Evolutionary conservation across 192 early-diverging fungal genomes (phyloP), one percentile per base, ranked within the genome.

Genomic region (Coemansia sp.): DNA sequence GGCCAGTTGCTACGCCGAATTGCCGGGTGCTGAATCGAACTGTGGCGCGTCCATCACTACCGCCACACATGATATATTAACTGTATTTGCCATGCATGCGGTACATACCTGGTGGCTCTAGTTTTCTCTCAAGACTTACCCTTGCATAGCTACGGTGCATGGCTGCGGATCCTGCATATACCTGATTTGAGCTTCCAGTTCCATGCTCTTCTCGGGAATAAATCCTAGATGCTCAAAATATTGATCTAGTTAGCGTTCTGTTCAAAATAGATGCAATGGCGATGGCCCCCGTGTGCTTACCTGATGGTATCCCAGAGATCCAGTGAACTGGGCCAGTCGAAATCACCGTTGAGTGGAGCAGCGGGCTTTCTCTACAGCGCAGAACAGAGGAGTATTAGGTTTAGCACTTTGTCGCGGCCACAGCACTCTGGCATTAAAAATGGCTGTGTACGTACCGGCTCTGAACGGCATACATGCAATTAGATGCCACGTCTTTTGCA

Each of bases 381-480:
- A 10, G 13, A 37, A 39, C 20, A 31, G 31, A 3, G 31, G 31
- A 31, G 31, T 4, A 31, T 31, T 4, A 31, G 1, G 1, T 31
- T 31, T 31, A 31, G 31, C 31, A 31, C 4, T 31, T 3, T 31
- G 31, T 31, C 31, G 31, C 31, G 4, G 31, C 4, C 31, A 39
- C 8, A 28, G 20, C 34, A 62, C 64, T 60, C 68, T 2, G 58
- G 31, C 14, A 60, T 24, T 26, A 34, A 43, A 61, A 69, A 45
- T 23, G 37, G 62, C 46, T 68, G 65, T 33, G 60, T 59, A 62
- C 76, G 46, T 76, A 92, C 91, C 85, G 85, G 63, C 74, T 83
- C 18, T 85, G 86, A 9, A 86, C 92, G 1, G 93, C 92, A 35
- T 85, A 73, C 48, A 98, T 76, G 10, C 86, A 74, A 69, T 91